Base-by-base conservation (phyloP, 208 protist genomes). In the Endotrypanum monterogeii region DNA sequence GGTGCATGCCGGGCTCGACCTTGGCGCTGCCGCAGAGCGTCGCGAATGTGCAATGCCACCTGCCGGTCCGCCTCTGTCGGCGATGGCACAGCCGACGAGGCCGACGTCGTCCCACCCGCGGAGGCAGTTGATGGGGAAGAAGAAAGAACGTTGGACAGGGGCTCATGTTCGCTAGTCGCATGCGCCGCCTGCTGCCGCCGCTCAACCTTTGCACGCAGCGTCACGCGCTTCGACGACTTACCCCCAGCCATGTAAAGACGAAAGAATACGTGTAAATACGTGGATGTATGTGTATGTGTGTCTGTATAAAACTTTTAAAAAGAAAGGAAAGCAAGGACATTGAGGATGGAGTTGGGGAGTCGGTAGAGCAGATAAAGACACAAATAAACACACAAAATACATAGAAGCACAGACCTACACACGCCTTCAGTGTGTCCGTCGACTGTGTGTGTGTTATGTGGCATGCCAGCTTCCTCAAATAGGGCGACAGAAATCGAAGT, bases 171-270 rank as follows among this genome's bases (percentile, higher is more conserved):
- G 18, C 12, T 39, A 52, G 46, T 28, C 30, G n/a, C 30, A n/a
- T 63, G 68, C 6, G 61, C 32, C 18, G 65, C 44, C 25, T 50
- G 8, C 46, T 76, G 61, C 48, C 55, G 71, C 8, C 76, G 69
- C 3, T 52, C 62, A 0, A 68, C 54, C 63, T 80, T 80, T 8
- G 62, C 37, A 39, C 76, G 76, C 55, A 80, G 62, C 25, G 55
- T 80, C 16, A 80, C 76, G 18, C 76, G 76, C 63, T 80, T 80
- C 3, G 69, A 67, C 3, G 70, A 76, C 70, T 80, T 80, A 0
- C 70, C 76, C 3, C 70, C 76, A 12, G 63, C 76, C 76, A 80
- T 80, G 48, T 23, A 18, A 39, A 3, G 32, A 11, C 18, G 12
- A 41, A 39, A 20, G 50, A 44, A 1, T 2, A 11, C 7, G 7